Evolutionary conservation across 139 green algal species (phyloP).

Genomic region (Coelastrella sp.): DNA sequence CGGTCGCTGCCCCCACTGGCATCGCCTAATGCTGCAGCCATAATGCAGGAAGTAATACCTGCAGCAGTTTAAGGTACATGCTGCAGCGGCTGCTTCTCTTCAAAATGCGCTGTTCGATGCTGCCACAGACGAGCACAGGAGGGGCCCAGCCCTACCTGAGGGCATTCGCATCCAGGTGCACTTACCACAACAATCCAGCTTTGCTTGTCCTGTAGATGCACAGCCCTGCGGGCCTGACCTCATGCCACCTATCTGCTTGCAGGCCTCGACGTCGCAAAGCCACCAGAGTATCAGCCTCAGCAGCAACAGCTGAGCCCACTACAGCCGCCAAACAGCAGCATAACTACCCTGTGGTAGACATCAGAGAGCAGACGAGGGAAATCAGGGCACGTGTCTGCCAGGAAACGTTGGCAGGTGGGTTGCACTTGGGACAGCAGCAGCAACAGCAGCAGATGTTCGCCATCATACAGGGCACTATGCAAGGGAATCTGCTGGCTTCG

Average conservation of each 20-base stretch:
- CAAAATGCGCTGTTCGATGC: neutral
- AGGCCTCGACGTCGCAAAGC: neutral
- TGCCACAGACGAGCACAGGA: neutral
- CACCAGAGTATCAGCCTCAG: neutral
- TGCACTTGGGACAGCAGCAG: no score
- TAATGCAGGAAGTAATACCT: no score
- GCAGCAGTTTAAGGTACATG: no score
- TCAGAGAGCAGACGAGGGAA: conserved; percentile 22
- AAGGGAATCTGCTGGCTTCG: no score
- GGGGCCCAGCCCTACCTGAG: neutral
- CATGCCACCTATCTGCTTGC: neutral
- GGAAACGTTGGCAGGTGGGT: conserved; percentile 1
- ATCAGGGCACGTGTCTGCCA: conserved; percentile 8
- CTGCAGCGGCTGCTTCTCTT: no score
- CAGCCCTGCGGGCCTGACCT: neutral
- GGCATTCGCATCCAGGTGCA: neutral
- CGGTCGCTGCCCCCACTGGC: no score
- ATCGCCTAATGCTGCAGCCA: no score
- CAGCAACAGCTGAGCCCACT: neutral
- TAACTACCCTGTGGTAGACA: conserved; percentile 2
- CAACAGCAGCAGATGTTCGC: no score
- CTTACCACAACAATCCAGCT: neutral
- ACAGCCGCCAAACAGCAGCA: neutral
- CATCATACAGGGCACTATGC: no score
- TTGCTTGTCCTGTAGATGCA: neutral